Evolutionary conservation across 805 yeast genomes (phyloP).

Genomic region (Komagataella kurtzmanii): DNA sequence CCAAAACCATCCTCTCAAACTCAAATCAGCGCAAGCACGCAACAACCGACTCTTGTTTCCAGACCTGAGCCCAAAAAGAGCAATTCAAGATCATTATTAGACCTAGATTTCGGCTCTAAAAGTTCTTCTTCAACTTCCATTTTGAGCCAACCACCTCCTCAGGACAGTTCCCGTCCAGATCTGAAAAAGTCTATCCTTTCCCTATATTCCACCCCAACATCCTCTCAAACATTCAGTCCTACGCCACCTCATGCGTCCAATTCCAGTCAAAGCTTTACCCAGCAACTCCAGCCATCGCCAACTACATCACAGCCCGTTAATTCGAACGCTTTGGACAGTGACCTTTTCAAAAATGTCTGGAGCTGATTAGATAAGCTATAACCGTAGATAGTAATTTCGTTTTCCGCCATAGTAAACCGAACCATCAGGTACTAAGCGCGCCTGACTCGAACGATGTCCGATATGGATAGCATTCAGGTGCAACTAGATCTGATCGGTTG

Average conservation of each 20-base stretch:
- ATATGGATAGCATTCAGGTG: too few relatives aligned
- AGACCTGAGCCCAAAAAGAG: constrained; percentile 6
- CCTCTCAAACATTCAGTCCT: constrained; percentile 24
- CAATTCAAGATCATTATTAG: constrained; percentile 9
- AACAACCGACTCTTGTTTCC: constrained; percentile 5
- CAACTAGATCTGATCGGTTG: not conserved
- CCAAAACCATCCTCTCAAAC: constrained; percentile 5
- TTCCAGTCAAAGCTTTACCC: constrained; percentile 2
- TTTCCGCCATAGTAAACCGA: not conserved
- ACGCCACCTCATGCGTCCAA: constrained; percentile 12
- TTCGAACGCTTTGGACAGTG: constrained; percentile 33
- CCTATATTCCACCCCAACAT: constrained; percentile 58
- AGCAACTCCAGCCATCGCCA: not conserved
- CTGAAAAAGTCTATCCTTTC: constrained; percentile 86
- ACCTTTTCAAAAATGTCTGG: constrained; percentile 62
- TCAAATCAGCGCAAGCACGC: constrained; percentile 4
- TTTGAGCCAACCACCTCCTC: not conserved
- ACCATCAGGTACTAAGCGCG: too few relatives aligned
- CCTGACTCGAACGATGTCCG: too few relatives aligned
- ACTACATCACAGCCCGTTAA: constrained; percentile 2
- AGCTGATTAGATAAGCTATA: constrained; percentile 3
- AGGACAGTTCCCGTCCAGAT: constrained; percentile 48
- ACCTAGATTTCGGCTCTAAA: constrained; percentile 14
- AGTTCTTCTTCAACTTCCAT: not conserved
- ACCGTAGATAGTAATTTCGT: not conserved